phyloP scores from a whole-genome alignment of 2,329 filamentous ascomycete genomes.

The Colletotrichum plurivorum region DNA sequence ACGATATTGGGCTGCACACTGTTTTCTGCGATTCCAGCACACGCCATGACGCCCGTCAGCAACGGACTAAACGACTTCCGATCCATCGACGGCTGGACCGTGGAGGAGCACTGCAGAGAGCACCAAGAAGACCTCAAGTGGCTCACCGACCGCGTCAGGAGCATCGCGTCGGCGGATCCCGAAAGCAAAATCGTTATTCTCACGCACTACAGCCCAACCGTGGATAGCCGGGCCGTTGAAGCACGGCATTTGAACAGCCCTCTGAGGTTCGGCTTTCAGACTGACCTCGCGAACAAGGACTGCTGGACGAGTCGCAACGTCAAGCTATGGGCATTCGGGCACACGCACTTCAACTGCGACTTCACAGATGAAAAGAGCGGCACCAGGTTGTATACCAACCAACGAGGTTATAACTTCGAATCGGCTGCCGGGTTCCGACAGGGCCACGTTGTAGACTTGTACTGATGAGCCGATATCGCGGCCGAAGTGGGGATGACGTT shows the following conservation, averaged over 20 bases:
- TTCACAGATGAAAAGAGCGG: slow-evolving; percentile 43
- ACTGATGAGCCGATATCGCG: too few species aligned
- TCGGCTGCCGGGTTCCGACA: not conserved
- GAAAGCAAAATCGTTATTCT: slow-evolving; percentile 52
- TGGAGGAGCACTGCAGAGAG: slow-evolving; percentile 52
- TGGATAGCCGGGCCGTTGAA: slow-evolving; percentile 50
- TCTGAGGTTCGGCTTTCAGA: slow-evolving; percentile 54
- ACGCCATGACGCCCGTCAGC: slow-evolving; percentile 54
- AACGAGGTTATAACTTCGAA: slow-evolving; percentile 51
- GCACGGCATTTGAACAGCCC: slow-evolving; percentile 50
- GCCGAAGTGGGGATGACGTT: too few species aligned
- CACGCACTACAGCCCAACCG: slow-evolving; percentile 59
- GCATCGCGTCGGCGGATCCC: slow-evolving; percentile 19
- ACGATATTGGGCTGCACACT: slow-evolving; percentile 57
- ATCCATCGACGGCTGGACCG: slow-evolving; percentile 55
- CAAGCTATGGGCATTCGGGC: slow-evolving; percentile 61
- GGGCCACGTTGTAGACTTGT: too few species aligned
- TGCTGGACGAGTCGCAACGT: slow-evolving; percentile 56
- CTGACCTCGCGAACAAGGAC: slow-evolving; percentile 52
- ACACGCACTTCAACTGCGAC: slow-evolving; percentile 62
- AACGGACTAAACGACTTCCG: slow-evolving; percentile 66
- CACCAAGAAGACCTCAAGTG: slow-evolving; percentile 57
- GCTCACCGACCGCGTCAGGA: slow-evolving; percentile 54
- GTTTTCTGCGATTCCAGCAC: slow-evolving; percentile 60
- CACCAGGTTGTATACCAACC: slow-evolving; percentile 50